Conservation (phyloP, 1,284 basidiomycete genomes). For the Termitomyces sp. region DNA sequence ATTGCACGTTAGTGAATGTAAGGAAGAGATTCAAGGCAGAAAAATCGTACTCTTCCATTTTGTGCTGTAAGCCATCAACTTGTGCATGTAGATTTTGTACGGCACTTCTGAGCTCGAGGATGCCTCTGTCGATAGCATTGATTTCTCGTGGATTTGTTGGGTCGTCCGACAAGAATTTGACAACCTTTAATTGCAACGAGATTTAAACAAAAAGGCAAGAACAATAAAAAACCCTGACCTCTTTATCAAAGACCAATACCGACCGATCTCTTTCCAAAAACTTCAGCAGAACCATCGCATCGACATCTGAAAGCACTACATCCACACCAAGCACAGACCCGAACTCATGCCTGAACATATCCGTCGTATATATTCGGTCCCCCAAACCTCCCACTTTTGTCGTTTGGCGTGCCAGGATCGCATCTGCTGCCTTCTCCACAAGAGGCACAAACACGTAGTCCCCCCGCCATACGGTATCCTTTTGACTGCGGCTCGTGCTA, state of each 20-base stretch:
- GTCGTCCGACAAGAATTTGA: slow-evolving; percentile 63
- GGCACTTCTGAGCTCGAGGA: slow-evolving; percentile 71
- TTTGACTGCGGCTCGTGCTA: slow-evolving; percentile 28
- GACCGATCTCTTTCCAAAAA: slow-evolving; percentile 76
- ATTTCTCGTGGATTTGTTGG: slow-evolving; percentile 39
- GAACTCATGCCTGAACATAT: slow-evolving; percentile 62
- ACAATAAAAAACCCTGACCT: slow-evolving; percentile 39
- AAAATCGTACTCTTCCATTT: slow-evolving; percentile 57
- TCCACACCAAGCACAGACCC: slow-evolving; percentile 36
- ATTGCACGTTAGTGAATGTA: neutral
- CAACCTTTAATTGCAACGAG: slow-evolving; percentile 40
- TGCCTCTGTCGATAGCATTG: slow-evolving; percentile 65
- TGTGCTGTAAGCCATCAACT: slow-evolving; percentile 58
- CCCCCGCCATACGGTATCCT: slow-evolving; percentile 67
- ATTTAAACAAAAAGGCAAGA: neutral
- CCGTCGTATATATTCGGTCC: slow-evolving; percentile 58
- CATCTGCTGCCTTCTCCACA: slow-evolving; percentile 63
- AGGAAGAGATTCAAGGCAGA: neutral
- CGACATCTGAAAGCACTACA: slow-evolving; percentile 45
- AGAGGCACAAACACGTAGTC: slow-evolving; percentile 72
- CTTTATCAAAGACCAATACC: slow-evolving; percentile 56
- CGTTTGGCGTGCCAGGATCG: slow-evolving; percentile 47
- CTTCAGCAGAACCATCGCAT: slow-evolving; percentile 68
- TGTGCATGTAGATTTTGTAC: slow-evolving; percentile 62
- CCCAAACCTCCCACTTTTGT: slow-evolving; percentile 48